A percentile compares a stretch with the other conserved stretches of the same genome.
phyloP scores from a whole-genome alignment of 345 rosid species.

The Arabis alpina region DNA sequence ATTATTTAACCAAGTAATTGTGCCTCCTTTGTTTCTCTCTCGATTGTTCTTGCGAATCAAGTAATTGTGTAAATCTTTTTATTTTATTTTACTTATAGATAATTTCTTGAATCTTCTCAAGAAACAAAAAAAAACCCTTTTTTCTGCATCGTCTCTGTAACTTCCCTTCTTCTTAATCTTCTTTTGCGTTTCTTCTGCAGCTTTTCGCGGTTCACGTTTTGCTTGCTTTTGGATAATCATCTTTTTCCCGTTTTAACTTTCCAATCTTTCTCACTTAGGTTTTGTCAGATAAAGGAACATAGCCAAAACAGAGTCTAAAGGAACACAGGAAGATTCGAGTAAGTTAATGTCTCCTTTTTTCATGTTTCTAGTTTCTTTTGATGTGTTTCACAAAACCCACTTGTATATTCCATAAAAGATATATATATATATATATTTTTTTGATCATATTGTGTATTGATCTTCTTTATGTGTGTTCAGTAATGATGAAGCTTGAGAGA shows the following conservation, averaged over 20 bases:
- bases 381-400: slow-evolving; percentile 15
- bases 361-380: neutral
- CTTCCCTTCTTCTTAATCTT: slow-evolving; percentile 30
- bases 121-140: neutral
- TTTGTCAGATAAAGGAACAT: slow-evolving; percentile 6
- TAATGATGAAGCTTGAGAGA: slow-evolving; percentile 25
- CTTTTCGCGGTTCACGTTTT: slow-evolving; percentile 45
- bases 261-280: slow-evolving; percentile 3
- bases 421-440: neutral
- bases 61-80: slow-evolving; percentile 13
- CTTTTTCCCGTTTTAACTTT: slow-evolving; percentile 14
- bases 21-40: slow-evolving; percentile 13
- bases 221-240: slow-evolving; percentile 20
- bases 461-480: slow-evolving; percentile 2
- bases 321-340: slow-evolving; percentile 12
- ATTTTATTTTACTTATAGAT: slow-evolving; percentile 2
- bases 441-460: neutral
- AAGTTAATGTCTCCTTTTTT: slow-evolving; percentile 8
- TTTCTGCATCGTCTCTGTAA: slow-evolving; percentile 22
- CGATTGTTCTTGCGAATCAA: slow-evolving; percentile 31
- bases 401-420: neutral
- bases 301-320: neutral
- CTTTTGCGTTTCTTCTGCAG: slow-evolving; percentile 38
- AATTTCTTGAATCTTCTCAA: slow-evolving; percentile 37
- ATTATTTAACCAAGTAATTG: no score